Evolutionary conservation across 176 grass and related monocot genomes (phyloP), one percentile per base, ranked within the genome.

Genomic region (Poa pratensis): DNA sequence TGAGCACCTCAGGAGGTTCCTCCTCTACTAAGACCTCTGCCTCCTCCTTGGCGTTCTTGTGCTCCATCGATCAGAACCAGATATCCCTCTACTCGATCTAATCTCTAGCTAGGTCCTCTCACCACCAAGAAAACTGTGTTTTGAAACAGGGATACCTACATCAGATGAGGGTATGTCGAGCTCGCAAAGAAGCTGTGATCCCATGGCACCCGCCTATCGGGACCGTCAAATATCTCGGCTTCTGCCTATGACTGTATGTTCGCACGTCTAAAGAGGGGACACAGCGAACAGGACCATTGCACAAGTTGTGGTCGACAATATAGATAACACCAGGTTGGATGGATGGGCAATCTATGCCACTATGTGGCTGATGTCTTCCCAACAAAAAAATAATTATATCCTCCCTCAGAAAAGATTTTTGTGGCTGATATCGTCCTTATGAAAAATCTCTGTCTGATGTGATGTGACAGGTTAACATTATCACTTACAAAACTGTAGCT

Each of bases 61-160:
- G 58, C 22, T 60, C 58, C 58, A 60, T 60, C 58, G 12, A 60
- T 24, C 58, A 60, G 58, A 60, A 24, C 58, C n/a, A 60, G 22
- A 60, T 60, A 10, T 58, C 54, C 20, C 58, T 60, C n/a, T 60
- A 49, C 11, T 49, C 46, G 46, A 49, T 49, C n/a, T 60, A 60
- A 60, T 60, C n/a, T 60, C 58, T 60, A 60, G 58, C 58, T 60
- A 60, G 58, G 22, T 24, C 22, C 58, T 60, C 58, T 60, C 58
- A 60, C 58, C 58, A 60, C 22, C 58, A 60, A 24, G 58, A 60
- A 24, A 60, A 60, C 58, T 60, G 22, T 60, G 58, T 60, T 60
- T 60, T 24, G 58, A 24, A 60, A 60, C 8, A 11, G 58, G 58
- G n/a, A 3, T 54, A 54, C 17, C 52, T 54, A 62, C 59, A 62